phyloP scores from a whole-genome alignment of 148 eudicot species.

The Fagopyrum tataricum region DNA sequence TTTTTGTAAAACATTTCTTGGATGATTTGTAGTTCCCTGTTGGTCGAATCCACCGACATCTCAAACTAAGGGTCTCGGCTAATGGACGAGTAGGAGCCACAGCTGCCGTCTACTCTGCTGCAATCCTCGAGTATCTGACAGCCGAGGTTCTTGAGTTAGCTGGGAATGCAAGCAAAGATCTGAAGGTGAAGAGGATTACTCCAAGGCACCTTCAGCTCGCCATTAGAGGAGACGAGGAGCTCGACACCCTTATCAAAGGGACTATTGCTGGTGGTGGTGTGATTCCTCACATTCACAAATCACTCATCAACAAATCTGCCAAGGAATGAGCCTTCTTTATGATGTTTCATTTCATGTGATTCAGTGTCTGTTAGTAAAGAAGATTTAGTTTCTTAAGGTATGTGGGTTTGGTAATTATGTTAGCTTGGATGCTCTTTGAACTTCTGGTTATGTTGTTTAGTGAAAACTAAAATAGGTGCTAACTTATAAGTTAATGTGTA shows the following conservation, averaged over 20 bases:
- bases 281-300: slow-evolving; percentile 89
- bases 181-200: slow-evolving; percentile 88
- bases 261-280: slow-evolving; percentile 98
- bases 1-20: slow-evolving; percentile 52
- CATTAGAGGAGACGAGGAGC: slow-evolving; percentile 88
- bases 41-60: slow-evolving; percentile 82
- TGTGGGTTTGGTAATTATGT: neutral
- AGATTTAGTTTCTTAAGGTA: neutral
- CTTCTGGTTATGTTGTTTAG: neutral
- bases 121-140: slow-evolving; percentile 81
- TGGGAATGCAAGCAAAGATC: slow-evolving; percentile 93
- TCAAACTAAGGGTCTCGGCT: slow-evolving; percentile 67
- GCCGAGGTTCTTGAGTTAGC: slow-evolving; percentile 88
- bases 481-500: neutral
- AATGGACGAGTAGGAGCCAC: slow-evolving; percentile 87
- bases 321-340: slow-evolving; percentile 36
- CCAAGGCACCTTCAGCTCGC: slow-evolving; percentile 90
- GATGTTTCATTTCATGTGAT: slow-evolving; percentile 10
- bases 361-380: neutral
- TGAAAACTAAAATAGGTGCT: neutral
- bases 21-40: slow-evolving; percentile 57
- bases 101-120: slow-evolving; percentile 87
- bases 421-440: neutral
- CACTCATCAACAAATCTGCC: slow-evolving; percentile 81
- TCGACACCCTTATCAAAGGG: slow-evolving; percentile 89